These are phyloP conservation scores for Pythium myriotylum DNA, from an alignment of 352 stramenopile species.

Conservation along the genomic window DNA sequence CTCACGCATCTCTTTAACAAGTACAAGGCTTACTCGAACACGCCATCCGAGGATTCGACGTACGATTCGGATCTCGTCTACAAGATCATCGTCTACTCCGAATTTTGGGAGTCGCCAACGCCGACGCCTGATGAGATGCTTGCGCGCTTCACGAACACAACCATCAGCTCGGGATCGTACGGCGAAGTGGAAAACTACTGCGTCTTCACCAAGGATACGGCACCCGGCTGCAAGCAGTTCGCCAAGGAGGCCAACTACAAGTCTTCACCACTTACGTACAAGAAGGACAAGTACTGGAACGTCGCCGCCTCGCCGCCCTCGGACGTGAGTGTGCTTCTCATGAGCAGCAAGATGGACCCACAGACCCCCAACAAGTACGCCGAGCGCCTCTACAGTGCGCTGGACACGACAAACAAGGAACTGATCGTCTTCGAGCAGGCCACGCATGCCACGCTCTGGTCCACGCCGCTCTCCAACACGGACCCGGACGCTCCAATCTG, in stretches of 20 bases:
- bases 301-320: constrained; percentile 31
- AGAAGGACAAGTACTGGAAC: constrained; percentile 38
- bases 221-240: constrained; percentile 42
- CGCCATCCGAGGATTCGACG: constrained; percentile 12
- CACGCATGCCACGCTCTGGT: constrained; percentile 35
- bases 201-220: constrained; percentile 50
- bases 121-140: constrained; percentile 24
- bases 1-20: constrained; percentile 25
- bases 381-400: constrained; percentile 27
- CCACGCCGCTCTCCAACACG: constrained; percentile 32
- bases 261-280: constrained; percentile 26
- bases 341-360: constrained; percentile 46
- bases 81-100: constrained; percentile 40
- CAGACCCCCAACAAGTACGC: constrained; percentile 47
- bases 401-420: constrained; percentile 37
- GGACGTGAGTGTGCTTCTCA: constrained; percentile 41
- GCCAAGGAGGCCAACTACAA: constrained; percentile 18
- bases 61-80: constrained; percentile 36
- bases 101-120: constrained; percentile 35
- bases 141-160: constrained; percentile 30
- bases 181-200: constrained; percentile 47
- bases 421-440: constrained; percentile 50
- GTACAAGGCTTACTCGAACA: constrained; percentile 16
- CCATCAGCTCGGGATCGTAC: constrained; percentile 31
- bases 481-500: constrained; percentile 32